Base-by-base conservation (phyloP, 345 rosid species). In the Leavenworthia alabamica region DNA sequence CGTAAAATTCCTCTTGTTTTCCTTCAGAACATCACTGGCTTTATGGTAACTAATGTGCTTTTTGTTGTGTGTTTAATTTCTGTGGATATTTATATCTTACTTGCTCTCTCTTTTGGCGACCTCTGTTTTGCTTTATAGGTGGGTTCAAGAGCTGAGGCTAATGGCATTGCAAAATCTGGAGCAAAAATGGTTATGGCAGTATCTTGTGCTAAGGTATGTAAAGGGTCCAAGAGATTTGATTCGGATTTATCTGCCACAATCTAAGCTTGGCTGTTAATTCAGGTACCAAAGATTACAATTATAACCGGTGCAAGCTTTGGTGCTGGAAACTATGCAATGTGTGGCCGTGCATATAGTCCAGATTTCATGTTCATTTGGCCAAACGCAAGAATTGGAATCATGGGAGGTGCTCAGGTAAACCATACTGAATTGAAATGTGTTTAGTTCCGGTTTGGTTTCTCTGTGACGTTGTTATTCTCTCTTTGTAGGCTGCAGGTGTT, bases 161-260 rank as follows among this genome's bases (percentile, higher is more conserved):
- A 75, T 66, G 98, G 98, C 45, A 92, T 92, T 66, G 98, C 98
- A 60, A 92, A 89, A 83, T 76, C 98, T 24, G 98, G 96, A 65
- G 98, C 96, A 8, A 92, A 92, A 80, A 82, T 89, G 96, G 98
- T 92, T 71, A 89, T 89, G 98, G 98, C 98, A 68, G 95, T 92
- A 68, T 85, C 96, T 46, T 86, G 95, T 75, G 96, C 96, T 36
- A 89, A 86, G 95, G 96, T 89, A 53, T 16, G 74, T 44, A 26
- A 31, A 39, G 55, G 24, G n/a, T 43, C 31, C 8, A 3, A 53
- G 36, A 69, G 8, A 24, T 16, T 33, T 14, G 2, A 62, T 19
- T 14, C 15, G 32, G 4, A 20, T 3, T 20, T n/a, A n/a, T n/a
- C 50, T 40, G 27, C 6, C 13, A 40, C 1, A 32, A 17, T 19